Conservation (phyloP, 805 yeast species). For the Tetrapisispora pingtungensis region DNA sequence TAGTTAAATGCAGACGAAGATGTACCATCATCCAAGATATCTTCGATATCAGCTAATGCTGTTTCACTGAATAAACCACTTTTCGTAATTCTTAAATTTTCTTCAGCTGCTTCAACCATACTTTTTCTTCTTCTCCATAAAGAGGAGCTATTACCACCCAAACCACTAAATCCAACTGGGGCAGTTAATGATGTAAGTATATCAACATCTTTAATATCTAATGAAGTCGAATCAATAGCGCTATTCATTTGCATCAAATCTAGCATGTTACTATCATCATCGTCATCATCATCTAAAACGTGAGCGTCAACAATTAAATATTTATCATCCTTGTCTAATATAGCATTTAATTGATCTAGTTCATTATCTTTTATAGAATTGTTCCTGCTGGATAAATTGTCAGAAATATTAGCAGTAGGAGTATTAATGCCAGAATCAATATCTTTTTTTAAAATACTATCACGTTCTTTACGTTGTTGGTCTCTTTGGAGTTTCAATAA, state of each 20-base stretch:
- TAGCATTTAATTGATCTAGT: constrained; percentile 25
- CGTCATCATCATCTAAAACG: constrained; percentile 5
- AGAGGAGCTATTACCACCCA: constrained; percentile 17
- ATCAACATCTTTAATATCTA: constrained; percentile 18
- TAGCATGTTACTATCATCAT: constrained; percentile 3
- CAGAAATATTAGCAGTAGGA: neutral
- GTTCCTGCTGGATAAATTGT: constrained; percentile 7
- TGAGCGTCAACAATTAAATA: constrained; percentile 12
- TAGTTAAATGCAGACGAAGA: constrained; percentile 16
- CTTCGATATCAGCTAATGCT: constrained; percentile 66
- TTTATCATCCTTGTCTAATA: constrained; percentile 20
- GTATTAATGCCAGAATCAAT: neutral
- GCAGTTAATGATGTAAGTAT: constrained; percentile 28
- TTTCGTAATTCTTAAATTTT: constrained; percentile 65
- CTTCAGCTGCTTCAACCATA: constrained; percentile 63
- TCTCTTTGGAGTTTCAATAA: constrained; percentile 24
- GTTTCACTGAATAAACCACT: constrained; percentile 70
- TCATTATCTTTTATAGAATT: constrained; percentile 24
- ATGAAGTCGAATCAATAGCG: neutral
- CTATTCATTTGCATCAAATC: neutral
- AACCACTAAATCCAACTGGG: constrained; percentile 22
- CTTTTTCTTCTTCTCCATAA: constrained; percentile 51
- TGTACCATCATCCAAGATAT: constrained; percentile 27
- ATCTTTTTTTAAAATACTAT: constrained; percentile 2
- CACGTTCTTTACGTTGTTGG: constrained; percentile 24